phyloP scores from a whole-genome alignment of 805 yeast genomes.

The Cyberlindnera subsufficiens region DNA sequence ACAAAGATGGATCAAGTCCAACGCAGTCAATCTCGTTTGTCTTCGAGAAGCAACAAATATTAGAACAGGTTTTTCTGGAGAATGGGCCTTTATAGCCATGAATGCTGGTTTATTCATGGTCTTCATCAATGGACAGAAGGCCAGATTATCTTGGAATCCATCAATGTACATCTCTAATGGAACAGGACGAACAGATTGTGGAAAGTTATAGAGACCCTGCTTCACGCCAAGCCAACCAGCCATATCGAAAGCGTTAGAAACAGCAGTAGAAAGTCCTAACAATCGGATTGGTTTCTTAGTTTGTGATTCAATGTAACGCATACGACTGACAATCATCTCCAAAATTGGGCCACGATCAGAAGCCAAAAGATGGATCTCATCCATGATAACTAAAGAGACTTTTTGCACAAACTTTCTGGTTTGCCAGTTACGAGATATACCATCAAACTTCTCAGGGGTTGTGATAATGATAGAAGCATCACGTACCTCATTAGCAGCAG shows the following conservation, averaged over 20 bases:
- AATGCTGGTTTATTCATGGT: conserved; percentile 74
- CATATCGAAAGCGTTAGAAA: conserved; percentile 89
- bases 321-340: conserved; percentile 91
- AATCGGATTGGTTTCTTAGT: conserved; percentile 88
- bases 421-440: conserved; percentile 86
- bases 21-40: conserved; percentile 85
- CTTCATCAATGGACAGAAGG: conserved; percentile 60
- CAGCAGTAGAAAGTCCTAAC: conserved; percentile 87
- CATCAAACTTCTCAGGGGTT: conserved; percentile 97
- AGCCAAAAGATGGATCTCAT: conserved; percentile 93
- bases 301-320: conserved; percentile 88
- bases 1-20: conserved; percentile 65
- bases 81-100: conserved; percentile 63
- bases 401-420: conserved; percentile 85
- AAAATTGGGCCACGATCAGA: conserved; percentile 98
- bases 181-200: conserved; percentile 91
- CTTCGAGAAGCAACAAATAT: conserved; percentile 95
- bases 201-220: conserved; percentile 90
- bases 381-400: conserved; percentile 82
- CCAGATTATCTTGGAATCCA: conserved; percentile 85
- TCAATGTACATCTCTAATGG: conserved; percentile 85
- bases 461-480: conserved; percentile 86
- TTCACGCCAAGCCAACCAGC: conserved; percentile 94
- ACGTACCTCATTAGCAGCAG: conserved; percentile 71
- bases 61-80: conserved; percentile 82